Base-by-base conservation (phyloP, 192 early-diverging fungal genomes). In the Entophlyctis luteolus region DNA sequence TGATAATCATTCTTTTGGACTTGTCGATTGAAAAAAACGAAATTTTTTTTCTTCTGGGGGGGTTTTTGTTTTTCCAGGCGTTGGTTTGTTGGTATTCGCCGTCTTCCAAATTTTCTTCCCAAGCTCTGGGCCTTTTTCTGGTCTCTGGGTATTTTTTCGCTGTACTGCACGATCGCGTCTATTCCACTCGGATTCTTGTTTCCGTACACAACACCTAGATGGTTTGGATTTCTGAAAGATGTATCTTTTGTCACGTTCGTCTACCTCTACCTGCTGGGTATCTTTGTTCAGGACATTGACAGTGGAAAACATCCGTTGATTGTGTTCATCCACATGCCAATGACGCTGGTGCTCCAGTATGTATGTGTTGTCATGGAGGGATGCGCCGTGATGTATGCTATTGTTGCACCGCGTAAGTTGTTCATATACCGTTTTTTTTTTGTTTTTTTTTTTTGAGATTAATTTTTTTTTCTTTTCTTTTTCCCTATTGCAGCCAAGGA, bases 71-170 rank as follows among this genome's bases (percentile, higher is more conserved):
- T 28, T 20, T 27, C 14, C 14, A 72, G 80, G 34, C 52, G 82
- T 4, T 82, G 81, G 81, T 84, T 74, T 62, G 78, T 84, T 37
- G 82, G 82, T 48, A 84, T 84, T 53, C 67, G 77, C 32, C 74
- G 82, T 32, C 77, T 84, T 28, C 75, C 72, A 2, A 65, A 62
- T 39, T 79, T 84, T 60, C 71, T 81, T 8, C 82, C 82, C 34
- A 81, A 81, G 57, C 62, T 84, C 50, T 84, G 82, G 82, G 55
- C 62, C 23, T 70, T 73, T 57, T 84, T 84, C 75, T 84, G 82
- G 82, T 77, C 76, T 4, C 72, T 84, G 48, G 79, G 79, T 8
- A 78, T 78, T 37, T 48, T 81, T 54, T 72, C 71, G 22, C 63
- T 84, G 23, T 77, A 70, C 62, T 47, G 60, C 46, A 79, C 79